A percentile compares a stretch with the other conserved stretches of the same genome.
Conservation (phyloP, 108 stramenopile genomes). For the Pseudonitzschia multistriata region DNA sequence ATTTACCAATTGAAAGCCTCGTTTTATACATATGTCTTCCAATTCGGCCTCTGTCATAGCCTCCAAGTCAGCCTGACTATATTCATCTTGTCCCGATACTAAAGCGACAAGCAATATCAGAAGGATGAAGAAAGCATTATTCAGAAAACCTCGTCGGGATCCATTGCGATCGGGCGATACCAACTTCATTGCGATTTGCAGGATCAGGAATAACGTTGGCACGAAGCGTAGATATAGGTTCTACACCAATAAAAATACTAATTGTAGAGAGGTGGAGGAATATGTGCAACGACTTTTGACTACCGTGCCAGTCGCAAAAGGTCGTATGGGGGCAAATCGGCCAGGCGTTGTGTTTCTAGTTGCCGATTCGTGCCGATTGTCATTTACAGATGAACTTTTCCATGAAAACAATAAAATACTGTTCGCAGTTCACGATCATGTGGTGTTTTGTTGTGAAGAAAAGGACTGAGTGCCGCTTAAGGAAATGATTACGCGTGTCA, state of each 20-base stretch:
- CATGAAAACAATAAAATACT: not conserved
- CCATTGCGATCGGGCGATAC: not conserved
- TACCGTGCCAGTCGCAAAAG: no score
- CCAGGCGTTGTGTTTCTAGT: no score
- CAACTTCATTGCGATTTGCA: not conserved
- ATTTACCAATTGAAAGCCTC: constrained; percentile 73
- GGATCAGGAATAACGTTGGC: not conserved
- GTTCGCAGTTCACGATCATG: constrained; percentile 1
- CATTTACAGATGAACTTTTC: no score
- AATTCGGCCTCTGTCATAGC: constrained; percentile 66
- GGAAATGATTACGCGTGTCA: not conserved
- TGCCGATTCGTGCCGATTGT: no score
- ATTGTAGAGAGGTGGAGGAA: no score
- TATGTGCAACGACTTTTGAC: no score
- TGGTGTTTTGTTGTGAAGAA: not conserved
- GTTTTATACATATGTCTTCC: constrained; percentile 64
- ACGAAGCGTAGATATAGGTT: not conserved
- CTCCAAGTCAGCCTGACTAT: constrained; percentile 44
- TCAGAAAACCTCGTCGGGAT: not conserved
- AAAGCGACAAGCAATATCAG: constrained; percentile 7
- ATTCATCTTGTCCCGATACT: constrained; percentile 14
- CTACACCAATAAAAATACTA: not conserved
- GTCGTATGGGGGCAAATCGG: no score
- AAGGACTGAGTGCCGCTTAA: not conserved
- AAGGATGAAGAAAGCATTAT: not conserved